Base-by-base conservation (phyloP, 139 green algal species). In the Tetratostichococcus sp. region DNA sequence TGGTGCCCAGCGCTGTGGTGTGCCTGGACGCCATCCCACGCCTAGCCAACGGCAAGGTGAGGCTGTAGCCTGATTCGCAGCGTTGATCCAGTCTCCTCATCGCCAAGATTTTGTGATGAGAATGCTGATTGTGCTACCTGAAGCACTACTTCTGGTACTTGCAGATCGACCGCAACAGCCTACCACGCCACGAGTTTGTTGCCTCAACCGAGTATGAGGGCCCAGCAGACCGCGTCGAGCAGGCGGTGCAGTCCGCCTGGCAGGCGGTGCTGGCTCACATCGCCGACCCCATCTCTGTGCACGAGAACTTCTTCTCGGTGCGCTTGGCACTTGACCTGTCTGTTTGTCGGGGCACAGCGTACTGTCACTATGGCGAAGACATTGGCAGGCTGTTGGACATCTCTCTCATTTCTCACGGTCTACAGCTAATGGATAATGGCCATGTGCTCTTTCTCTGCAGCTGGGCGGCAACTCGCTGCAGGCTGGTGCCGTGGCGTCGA, bases 221-320 rank as follows among this genome's bases (percentile, higher is more conserved):
- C 1, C 57, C 71, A 58, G 8, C 21, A 2, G 35, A 3, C 23
- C 5, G 3, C 8, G 1, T 70, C 1, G 58, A 76, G 57, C 30
- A 70, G 31, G 5, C 39, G 3, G 65, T 76, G 42, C 32, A 70
- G 30, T 11, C n/a, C 33, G 59, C 30, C 58, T 80, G 69, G 58
- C 66, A 76, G 25, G 69, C 71, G 22, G 58, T 30, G n/a, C 33
- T 83, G 25, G 14, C 32, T 19, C 23, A 30, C n/a, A n/a, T n/a
- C 23, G 2, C 33, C 31, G 65, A 76, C 21, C 30, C 22, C 30
- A 76, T 81, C 66, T 67, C 39, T 43, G 68, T 68, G 32, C 33
- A 30, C 1, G 71, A 43, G 25, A 65, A 83, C 69, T 83, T 83
- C 35, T 83, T 83, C 73, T 32, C 73, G n/a, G n/a, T n/a, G n/a